Evolutionary conservation across 106 monocot genomes (phyloP), one percentile per base, ranked within the genome.

Genomic region (Dioscorea dumetorum): DNA sequence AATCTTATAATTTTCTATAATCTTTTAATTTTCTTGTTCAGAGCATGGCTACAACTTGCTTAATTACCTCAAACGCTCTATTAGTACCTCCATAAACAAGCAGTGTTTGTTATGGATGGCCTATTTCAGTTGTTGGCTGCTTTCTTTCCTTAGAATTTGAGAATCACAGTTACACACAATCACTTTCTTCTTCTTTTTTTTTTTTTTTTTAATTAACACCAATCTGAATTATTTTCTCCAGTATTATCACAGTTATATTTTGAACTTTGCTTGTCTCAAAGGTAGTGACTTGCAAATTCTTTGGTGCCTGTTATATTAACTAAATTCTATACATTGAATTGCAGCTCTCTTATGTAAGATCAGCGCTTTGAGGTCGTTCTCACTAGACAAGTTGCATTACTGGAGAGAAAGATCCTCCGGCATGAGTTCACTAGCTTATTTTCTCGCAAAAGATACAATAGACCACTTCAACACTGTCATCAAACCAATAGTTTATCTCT

Each of bases 371-470:
- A 83, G 86, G 66, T 89, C 93, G 72, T 93, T 93, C 70, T 83
- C 89, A 33, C 84, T 72, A 21, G 93, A 93, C 9, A 93, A 82
- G 67, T 70, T 93, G 63, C 74, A 89, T 11, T 93, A 86, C 68
- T 86, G 76, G 89, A 83, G 89, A 71, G 93, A 93, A 61, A 78
- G 93, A 28, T 73, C 83, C 23, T 89, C 93, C n/a, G 93, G 93
- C 64, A 93, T 89, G 93, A 89, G 93, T 64, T 89, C 93, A 33
- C 76, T 89, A 35, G 93, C 93, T 48, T 93, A 93, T 74, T 93
- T 93, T 68, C 81, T 93, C 14, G 63, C 93, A 33, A 93, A 86
- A 80, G 93, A 93, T 72, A 89, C 89, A 14, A 51, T 89, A 18
- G 93, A 93, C 24, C 93, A 93, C 77, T 89, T 93, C 77, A 93